A percentile compares a stretch with the other conserved stretches of the same genome.
These are phyloP conservation scores for Rosa persica DNA, from an alignment of 306 rosid genomes.

Conservation along the genomic window DNA sequence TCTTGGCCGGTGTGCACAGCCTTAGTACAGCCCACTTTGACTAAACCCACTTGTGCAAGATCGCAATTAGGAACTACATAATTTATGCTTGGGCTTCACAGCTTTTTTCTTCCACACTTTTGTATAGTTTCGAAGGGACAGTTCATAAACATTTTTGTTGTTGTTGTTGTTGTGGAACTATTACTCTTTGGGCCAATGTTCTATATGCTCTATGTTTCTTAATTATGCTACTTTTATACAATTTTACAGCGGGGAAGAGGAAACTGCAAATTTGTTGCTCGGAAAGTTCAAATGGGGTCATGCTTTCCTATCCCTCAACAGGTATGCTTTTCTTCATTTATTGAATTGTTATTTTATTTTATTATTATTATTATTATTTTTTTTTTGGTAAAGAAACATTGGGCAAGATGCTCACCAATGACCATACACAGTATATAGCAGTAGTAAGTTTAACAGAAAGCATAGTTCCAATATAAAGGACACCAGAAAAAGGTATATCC, in stretches of 20 bases:
- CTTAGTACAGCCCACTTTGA: neutral
- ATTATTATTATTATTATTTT: too few relatives aligned
- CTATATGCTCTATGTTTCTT: neutral
- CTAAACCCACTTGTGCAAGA: neutral
- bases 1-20: neutral
- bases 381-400: neutral
- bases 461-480: neutral
- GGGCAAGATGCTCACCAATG: neutral
- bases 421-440: neutral
- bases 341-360: conserved; percentile 5
- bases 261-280: conserved; percentile 82
- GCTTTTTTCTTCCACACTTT: neutral
- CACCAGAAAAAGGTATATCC: neutral
- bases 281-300: conserved; percentile 99
- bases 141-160: neutral
- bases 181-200: conserved; percentile 9
- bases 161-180: conserved; percentile 11
- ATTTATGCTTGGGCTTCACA: neutral
- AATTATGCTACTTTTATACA: conserved; percentile 4
- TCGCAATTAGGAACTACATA: neutral
- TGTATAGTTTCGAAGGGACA: neutral
- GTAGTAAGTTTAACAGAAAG: neutral
- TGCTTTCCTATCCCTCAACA: conserved; percentile 75
- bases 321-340: conserved; percentile 40
- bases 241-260: conserved; percentile 82